phyloP scores from a whole-genome alignment of 208 protist species.

The Leishmania major region DNA sequence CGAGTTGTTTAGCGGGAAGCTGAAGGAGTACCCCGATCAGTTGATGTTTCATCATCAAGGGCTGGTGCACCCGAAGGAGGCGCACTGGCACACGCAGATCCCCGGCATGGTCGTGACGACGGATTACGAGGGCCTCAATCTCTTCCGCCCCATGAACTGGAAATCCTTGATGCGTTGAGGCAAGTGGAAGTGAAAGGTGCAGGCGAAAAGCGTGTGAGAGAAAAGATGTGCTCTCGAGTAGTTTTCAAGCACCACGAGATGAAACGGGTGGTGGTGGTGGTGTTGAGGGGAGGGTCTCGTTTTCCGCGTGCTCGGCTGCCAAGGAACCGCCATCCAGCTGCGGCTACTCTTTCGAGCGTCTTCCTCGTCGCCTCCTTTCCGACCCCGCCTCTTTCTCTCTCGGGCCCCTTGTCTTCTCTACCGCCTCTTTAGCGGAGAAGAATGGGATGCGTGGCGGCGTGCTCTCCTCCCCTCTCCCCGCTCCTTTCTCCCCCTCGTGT shows the following conservation, averaged over 20 bases:
- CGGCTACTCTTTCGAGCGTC: background rate
- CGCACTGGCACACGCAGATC: constrained; percentile 98
- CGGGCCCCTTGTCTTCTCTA: background rate
- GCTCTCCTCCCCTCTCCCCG: background rate
- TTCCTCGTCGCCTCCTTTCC: background rate
- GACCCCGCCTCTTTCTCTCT: background rate
- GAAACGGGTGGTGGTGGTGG: background rate
- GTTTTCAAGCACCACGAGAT: background rate
- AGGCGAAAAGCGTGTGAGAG: constrained; percentile 5
- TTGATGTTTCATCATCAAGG: constrained; percentile 98
- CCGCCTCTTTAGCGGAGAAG: background rate
- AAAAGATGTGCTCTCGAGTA: background rate
- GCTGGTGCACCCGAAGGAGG: constrained; percentile 97
- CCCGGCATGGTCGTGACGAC: constrained; percentile 96
- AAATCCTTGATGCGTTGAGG: constrained; percentile 82
- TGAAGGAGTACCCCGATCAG: constrained; percentile 92
- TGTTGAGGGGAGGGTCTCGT: background rate
- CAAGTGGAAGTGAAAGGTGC: background rate
- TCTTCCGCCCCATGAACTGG: constrained; percentile 97
- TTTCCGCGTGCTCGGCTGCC: background rate
- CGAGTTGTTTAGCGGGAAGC: constrained; percentile 74
- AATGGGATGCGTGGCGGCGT: background rate
- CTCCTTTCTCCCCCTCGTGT: background rate
- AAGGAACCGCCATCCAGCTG: background rate
- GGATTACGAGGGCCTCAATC: constrained; percentile 95